A percentile compares a stretch with the other conserved stretches of the same genome.
Conservation (phyloP, 306 rosid species). For the Cicer arietinum region DNA sequence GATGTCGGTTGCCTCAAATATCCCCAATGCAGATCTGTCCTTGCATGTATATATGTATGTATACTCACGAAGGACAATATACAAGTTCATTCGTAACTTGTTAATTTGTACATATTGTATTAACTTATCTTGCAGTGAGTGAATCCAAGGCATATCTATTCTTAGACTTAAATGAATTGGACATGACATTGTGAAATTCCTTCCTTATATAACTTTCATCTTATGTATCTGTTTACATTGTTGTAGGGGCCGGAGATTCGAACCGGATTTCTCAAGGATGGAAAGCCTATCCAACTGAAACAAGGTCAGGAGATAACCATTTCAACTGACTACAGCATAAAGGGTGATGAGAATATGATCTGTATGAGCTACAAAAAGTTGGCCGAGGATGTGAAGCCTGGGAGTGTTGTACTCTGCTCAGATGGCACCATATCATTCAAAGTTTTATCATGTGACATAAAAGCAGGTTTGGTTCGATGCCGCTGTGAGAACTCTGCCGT, state of each 20-base stretch:
- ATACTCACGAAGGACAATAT: not conserved
- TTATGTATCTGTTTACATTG: conserved; percentile 15
- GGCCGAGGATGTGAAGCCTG: conserved; percentile 86
- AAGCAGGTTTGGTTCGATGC: conserved; percentile 69
- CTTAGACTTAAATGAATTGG: conserved; percentile 2
- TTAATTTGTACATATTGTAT: not conserved
- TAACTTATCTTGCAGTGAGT: not conserved
- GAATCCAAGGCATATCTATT: not conserved
- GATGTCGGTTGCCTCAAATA: too few relatives aligned
- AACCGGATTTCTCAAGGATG: conserved; percentile 90
- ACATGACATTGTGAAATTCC: not conserved
- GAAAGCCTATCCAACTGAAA: conserved; percentile 73
- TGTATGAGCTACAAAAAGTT: conserved; percentile 94
- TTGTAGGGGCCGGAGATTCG: conserved; percentile 94
- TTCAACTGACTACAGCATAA: conserved; percentile 79
- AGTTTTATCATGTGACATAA: conserved; percentile 69
- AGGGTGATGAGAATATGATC: conserved; percentile 84
- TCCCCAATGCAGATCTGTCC: too few relatives aligned
- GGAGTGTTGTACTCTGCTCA: conserved; percentile 82
- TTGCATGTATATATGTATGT: not conserved
- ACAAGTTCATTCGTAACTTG: not conserved
- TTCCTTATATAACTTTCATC: not conserved
- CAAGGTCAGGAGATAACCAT: conserved; percentile 81
- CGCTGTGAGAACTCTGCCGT: conserved; percentile 89
- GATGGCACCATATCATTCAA: conserved; percentile 92